Conservation (phyloP, 2,329 filamentous ascomycete species). For the Domatiomyces catenatus region DNA sequence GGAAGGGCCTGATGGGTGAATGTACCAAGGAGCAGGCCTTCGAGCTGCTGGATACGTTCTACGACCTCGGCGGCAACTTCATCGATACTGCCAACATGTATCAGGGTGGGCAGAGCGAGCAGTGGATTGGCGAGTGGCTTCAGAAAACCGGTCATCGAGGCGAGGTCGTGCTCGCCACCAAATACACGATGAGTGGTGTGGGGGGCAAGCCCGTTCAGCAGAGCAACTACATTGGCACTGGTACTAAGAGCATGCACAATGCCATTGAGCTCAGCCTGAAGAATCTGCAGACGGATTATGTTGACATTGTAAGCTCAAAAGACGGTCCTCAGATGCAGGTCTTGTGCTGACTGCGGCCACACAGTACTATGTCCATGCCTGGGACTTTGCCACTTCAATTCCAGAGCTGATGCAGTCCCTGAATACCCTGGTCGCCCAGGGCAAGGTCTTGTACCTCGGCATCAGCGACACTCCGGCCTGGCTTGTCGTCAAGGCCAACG, state of each 20-base stretch:
- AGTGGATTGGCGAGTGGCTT: slow-evolving; percentile 39
- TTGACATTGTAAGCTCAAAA: slow-evolving; percentile 17
- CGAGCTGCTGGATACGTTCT: slow-evolving; percentile 33
- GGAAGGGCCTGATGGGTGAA: slow-evolving; percentile 21
- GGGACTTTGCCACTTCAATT: slow-evolving; percentile 44
- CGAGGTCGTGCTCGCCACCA: slow-evolving; percentile 40
- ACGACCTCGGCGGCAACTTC: slow-evolving; percentile 34
- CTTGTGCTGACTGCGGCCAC: neutral
- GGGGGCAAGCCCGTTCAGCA: slow-evolving; percentile 12
- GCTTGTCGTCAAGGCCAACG: slow-evolving; percentile 36
- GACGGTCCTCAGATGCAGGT: no score
- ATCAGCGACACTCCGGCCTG: slow-evolving; percentile 56
- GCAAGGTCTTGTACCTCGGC: slow-evolving; percentile 54
- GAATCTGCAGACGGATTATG: slow-evolving; percentile 22
- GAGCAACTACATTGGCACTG: slow-evolving; percentile 29
- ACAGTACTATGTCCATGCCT: slow-evolving; percentile 25
- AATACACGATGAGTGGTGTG: slow-evolving; percentile 28
- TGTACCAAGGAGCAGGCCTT: slow-evolving; percentile 31
- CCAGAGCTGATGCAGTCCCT: slow-evolving; percentile 53
- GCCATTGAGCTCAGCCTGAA: slow-evolving; percentile 20
- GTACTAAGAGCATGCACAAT: slow-evolving; percentile 20
- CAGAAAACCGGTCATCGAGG: slow-evolving; percentile 29
- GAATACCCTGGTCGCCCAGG: slow-evolving; percentile 43
- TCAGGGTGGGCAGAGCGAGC: slow-evolving; percentile 32
- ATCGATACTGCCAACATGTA: slow-evolving; percentile 36